These are phyloP conservation scores for Lizonia empirigonia DNA, from an alignment of 2,329 filamentous ascomycete genomes.

Conservation along the genomic window DNA sequence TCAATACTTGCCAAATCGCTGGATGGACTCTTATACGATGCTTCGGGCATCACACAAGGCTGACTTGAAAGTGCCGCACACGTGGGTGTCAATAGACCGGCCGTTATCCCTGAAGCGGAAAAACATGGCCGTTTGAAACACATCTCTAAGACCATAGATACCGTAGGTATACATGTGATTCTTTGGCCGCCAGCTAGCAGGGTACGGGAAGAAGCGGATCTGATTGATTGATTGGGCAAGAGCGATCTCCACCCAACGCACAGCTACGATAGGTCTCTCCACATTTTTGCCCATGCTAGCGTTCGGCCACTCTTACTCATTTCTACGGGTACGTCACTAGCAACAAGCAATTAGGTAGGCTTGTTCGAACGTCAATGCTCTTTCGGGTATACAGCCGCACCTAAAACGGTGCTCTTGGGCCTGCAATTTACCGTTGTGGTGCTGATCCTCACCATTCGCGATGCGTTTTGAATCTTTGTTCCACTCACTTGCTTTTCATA, in stretches of 20 bases:
- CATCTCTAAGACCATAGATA: conserved; percentile 2
- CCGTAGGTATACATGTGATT: too few relatives aligned
- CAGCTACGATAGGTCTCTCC: too few relatives aligned
- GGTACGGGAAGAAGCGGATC: too few relatives aligned
- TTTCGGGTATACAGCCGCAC: background rate
- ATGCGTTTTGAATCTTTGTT: background rate
- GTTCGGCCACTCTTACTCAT: too few relatives aligned
- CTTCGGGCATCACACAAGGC: background rate
- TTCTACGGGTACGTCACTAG: too few relatives aligned
- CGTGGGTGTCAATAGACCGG: background rate
- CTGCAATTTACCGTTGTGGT: conserved; percentile 11
- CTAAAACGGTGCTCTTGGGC: background rate
- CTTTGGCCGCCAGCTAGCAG: too few relatives aligned
- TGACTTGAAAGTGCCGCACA: background rate
- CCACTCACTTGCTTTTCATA: background rate
- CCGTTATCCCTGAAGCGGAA: conserved; percentile 2
- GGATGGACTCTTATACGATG: too few relatives aligned
- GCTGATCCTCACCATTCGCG: background rate
- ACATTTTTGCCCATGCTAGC: too few relatives aligned
- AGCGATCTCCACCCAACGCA: too few relatives aligned
- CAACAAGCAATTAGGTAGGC: background rate
- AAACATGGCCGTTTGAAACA: background rate
- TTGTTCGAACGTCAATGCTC: background rate
- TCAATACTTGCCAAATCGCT: background rate
- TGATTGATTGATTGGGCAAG: too few relatives aligned